A percentile compares a stretch with the other conserved stretches of the same genome.
phyloP scores from a whole-genome alignment of 257 asterid species.

The Henckelia pumila region DNA sequence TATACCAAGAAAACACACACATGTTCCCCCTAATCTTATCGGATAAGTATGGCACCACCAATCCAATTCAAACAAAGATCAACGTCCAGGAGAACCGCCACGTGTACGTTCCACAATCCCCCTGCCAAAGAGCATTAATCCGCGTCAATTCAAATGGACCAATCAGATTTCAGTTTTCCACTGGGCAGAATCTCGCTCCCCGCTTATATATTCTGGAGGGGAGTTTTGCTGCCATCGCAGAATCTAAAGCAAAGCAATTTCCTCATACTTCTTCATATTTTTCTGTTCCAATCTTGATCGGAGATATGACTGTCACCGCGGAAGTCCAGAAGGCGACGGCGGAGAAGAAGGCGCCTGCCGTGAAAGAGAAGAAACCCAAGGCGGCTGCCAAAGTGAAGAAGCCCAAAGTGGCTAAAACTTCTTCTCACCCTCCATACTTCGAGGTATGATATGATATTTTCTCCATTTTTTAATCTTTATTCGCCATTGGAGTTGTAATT shows the following conservation, averaged over 20 bases:
- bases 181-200: no score
- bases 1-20: slow-evolving; percentile 49
- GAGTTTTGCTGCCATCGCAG: background rate
- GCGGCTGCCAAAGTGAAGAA: slow-evolving; percentile 50
- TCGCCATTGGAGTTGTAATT: background rate
- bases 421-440: slow-evolving; percentile 69
- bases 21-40: background rate
- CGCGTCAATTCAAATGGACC: slow-evolving; percentile 23
- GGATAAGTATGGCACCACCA: slow-evolving; percentile 34
- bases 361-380: slow-evolving; percentile 51
- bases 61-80: slow-evolving; percentile 36
- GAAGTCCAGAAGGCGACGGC: no score
- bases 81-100: slow-evolving; percentile 19
- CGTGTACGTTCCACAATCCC: slow-evolving; percentile 32
- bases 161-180: no score
- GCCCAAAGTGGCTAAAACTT: slow-evolving; percentile 44
- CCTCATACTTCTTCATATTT: no score
- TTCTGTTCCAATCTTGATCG: no score
- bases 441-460: slow-evolving; percentile 34
- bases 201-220: slow-evolving; percentile 34
- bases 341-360: no score
- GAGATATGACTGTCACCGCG: no score
- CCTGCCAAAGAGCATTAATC: slow-evolving; percentile 21
- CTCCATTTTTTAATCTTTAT: no score
- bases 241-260: no score